These are phyloP conservation scores for Croton setiger DNA, from an alignment of 441 rosid genomes.

Conservation along the genomic window DNA sequence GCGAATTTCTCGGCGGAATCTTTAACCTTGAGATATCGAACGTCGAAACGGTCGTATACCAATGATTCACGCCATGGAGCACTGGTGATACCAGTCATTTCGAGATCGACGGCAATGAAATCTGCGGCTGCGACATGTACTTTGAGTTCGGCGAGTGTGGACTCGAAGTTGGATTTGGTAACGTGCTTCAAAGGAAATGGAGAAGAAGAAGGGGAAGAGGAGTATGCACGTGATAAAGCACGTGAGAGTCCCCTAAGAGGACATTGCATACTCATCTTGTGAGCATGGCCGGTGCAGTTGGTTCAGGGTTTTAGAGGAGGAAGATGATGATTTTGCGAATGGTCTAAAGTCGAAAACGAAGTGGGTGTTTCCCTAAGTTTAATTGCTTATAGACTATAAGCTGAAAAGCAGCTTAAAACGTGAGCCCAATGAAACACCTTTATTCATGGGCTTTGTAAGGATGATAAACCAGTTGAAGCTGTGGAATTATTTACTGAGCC, in stretches of 20 bases:
- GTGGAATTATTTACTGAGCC: too few species aligned
- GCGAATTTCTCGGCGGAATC: conserved; percentile 96
- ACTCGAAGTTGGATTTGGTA: conserved; percentile 67
- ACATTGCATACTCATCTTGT: conserved; percentile 45
- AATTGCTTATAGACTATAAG: too few species aligned
- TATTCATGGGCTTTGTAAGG: too few species aligned
- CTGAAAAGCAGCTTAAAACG: too few species aligned
- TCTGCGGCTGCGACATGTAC: conserved; percentile 69
- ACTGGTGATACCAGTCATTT: conserved; percentile 86
- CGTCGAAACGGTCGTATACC: conserved; percentile 70
- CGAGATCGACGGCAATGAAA: conserved; percentile 85
- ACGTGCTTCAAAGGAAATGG: conserved; percentile 74
- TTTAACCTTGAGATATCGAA: conserved; percentile 76
- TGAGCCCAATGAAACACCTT: too few species aligned
- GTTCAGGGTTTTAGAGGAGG: conserved; percentile 4
- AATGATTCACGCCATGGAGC: conserved; percentile 87
- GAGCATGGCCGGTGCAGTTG: background rate
- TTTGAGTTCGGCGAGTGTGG: conserved; percentile 49
- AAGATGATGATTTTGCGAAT: background rate
- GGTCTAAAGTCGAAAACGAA: too few species aligned
- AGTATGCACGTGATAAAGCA: conserved; percentile 36
- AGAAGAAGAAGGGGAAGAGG: conserved; percentile 9
- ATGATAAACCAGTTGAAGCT: too few species aligned
- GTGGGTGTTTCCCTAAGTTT: too few species aligned
- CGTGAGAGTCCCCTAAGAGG: conserved; percentile 42